These are phyloP conservation scores for Epithemia pelagica DNA, from an alignment of 108 stramenopile genomes.

Conservation along the genomic window DNA sequence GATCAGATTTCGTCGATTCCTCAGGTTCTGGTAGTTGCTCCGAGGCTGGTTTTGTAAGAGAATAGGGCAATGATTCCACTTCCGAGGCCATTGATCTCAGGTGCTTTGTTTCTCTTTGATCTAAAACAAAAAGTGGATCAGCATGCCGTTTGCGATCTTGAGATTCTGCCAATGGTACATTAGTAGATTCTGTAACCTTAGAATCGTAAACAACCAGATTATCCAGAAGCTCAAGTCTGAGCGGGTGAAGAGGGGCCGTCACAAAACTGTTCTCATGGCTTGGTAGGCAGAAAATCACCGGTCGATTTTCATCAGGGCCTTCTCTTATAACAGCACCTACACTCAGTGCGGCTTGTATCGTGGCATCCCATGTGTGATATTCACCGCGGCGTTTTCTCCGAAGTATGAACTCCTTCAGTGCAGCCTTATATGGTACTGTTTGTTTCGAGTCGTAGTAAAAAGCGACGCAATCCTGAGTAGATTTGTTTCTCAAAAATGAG, in stretches of 20 bases:
- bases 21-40: constrained; percentile 16
- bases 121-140: constrained; percentile 2
- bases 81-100: neutral
- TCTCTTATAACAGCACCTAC: constrained; percentile 62
- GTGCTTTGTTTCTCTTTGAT: constrained; percentile 2
- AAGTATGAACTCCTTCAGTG: constrained; percentile 76
- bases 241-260: constrained; percentile 60
- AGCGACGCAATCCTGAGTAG: constrained; percentile 81
- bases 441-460: constrained; percentile 96
- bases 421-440: constrained; percentile 73
- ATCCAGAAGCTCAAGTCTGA: constrained; percentile 55
- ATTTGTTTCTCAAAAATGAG: constrained; percentile 82
- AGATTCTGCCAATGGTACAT: neutral
- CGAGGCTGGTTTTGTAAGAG: neutral
- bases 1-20: neutral
- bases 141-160: neutral
- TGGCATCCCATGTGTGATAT: constrained; percentile 69
- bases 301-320: constrained; percentile 54
- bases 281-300: constrained; percentile 64
- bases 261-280: constrained; percentile 41
- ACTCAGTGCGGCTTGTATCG: constrained; percentile 69
- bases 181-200: neutral
- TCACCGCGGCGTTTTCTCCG: constrained; percentile 68
- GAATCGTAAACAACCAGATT: constrained; percentile 9
- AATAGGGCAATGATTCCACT: neutral